Conservation (phyloP, 2,329 filamentous ascomycete species). For the Trichoderma guizhouense region DNA sequence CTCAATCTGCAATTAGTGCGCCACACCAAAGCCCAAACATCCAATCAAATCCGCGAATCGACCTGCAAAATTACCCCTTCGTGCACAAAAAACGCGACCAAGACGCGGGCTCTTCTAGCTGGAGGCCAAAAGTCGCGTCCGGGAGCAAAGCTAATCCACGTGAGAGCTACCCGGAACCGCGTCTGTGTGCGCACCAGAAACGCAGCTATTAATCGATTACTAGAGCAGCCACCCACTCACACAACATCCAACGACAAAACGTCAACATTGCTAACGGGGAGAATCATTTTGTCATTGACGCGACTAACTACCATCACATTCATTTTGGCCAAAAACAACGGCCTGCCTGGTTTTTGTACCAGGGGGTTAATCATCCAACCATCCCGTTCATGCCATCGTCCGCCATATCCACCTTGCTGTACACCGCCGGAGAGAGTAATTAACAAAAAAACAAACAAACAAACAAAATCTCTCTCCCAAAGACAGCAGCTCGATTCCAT, state of each 20-base stretch:
- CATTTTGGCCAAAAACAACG: neutral
- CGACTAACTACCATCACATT: slow-evolving; percentile 15
- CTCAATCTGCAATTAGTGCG: neutral
- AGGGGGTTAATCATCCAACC: slow-evolving; percentile 14
- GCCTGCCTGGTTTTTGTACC: neutral
- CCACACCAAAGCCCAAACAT: neutral
- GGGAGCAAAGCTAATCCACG: neutral
- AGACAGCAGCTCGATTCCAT: slow-evolving; percentile 1
- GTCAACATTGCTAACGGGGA: neutral
- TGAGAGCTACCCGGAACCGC: neutral
- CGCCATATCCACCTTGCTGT: slow-evolving; percentile 10
- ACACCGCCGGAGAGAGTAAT: slow-evolving; percentile 2
- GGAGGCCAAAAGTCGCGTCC: neutral
- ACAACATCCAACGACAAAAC: neutral
- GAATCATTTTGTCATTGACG: slow-evolving; percentile 15
- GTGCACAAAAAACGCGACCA: neutral
- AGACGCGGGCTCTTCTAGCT: neutral
- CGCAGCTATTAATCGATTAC: neutral
- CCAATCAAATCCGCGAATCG: neutral
- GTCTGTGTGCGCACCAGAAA: neutral
- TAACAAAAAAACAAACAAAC: slow-evolving; percentile 6
- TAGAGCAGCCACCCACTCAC: neutral
- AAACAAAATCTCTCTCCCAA: neutral
- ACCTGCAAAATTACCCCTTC: neutral
- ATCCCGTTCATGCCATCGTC: slow-evolving; percentile 12